Percentiles rank a stretch among this genome's conserved stretches.
These are phyloP conservation scores for Sporothrix protearum DNA, from an alignment of 2,329 filamentous ascomycete species.

Conservation along the genomic window DNA sequence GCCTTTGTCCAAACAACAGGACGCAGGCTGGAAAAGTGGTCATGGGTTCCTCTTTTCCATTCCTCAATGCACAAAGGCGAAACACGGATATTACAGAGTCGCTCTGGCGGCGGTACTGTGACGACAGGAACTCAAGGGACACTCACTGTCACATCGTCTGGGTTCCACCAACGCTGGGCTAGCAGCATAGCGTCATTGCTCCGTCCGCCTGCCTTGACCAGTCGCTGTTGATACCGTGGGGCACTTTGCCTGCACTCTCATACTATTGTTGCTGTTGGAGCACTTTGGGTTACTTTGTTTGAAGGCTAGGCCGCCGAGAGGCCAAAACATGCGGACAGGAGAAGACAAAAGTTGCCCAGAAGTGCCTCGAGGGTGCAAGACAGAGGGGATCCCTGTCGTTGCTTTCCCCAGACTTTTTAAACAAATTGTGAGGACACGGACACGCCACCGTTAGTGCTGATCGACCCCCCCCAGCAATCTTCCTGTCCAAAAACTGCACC, in stretches of 20 bases:
- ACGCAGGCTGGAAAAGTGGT: not conserved
- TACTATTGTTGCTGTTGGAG: not conserved
- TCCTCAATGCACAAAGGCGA: not conserved
- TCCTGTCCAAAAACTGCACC: not conserved
- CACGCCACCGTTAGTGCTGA: conserved; percentile 13
- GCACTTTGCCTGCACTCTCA: not conserved
- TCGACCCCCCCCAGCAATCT: conserved; percentile 17
- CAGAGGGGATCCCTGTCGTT: not conserved
- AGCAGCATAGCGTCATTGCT: conserved; percentile 10
- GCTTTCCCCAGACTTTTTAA: conserved; percentile 28
- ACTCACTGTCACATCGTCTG: conserved; percentile 17
- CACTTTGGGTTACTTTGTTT: not conserved
- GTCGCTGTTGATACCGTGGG: conserved; percentile 12
- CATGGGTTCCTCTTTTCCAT: not conserved
- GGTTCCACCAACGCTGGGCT: conserved; percentile 6
- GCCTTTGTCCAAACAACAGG: not conserved
- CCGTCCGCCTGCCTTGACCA: conserved; percentile 5
- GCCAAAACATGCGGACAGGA: conserved; percentile 6
- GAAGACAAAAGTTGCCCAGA: not conserved
- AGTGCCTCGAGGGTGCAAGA: not conserved
- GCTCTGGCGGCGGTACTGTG: not conserved
- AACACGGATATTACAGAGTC: not conserved
- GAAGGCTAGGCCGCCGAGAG: conserved; percentile 6
- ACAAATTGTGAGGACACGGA: not conserved
- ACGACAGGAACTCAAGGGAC: not conserved